Evolutionary conservation across 2,329 filamentous ascomycete genomes (phyloP).

Genomic region (Teratosphaeria nubilosa): DNA sequence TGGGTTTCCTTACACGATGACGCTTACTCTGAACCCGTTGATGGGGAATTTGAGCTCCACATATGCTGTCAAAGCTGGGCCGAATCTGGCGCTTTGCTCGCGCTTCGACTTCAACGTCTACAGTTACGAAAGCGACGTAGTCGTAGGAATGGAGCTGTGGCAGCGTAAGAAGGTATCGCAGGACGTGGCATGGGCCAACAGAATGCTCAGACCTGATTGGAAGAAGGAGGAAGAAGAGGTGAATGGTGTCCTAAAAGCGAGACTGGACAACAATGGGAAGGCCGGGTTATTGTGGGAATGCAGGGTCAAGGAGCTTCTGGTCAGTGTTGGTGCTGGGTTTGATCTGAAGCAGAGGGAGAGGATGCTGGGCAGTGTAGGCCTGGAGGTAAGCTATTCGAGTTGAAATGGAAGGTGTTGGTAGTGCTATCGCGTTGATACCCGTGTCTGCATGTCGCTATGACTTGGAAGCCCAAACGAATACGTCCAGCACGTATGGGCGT

Average conservation of each 20-base stretch:
- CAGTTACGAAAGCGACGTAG: slow-evolving; percentile 91
- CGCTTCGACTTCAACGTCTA: slow-evolving; percentile 96
- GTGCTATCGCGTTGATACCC: neutral
- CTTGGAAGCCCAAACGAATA: too few relatives aligned
- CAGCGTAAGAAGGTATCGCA: slow-evolving; percentile 38
- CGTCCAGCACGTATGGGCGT: too few relatives aligned
- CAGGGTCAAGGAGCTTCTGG: slow-evolving; percentile 80
- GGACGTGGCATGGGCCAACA: slow-evolving; percentile 35
- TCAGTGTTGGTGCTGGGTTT: slow-evolving; percentile 79
- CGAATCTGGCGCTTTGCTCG: slow-evolving; percentile 73
- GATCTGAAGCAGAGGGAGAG: slow-evolving; percentile 68
- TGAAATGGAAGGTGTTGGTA: slow-evolving; percentile 9
- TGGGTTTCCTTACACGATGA: slow-evolving; percentile 87
- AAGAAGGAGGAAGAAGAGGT: slow-evolving; percentile 50
- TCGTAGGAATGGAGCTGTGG: slow-evolving; percentile 85
- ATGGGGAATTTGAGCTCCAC: slow-evolving; percentile 89
- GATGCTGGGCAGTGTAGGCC: slow-evolving; percentile 63
- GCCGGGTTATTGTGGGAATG: slow-evolving; percentile 89
- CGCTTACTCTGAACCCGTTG: slow-evolving; percentile 81
- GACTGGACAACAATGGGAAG: slow-evolving; percentile 77
- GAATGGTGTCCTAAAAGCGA: slow-evolving; percentile 79
- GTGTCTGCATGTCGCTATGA: neutral
- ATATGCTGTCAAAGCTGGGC: slow-evolving; percentile 81
- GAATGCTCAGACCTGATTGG: slow-evolving; percentile 35
- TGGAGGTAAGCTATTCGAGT: slow-evolving; percentile 70